These are phyloP conservation scores for Claviceps quebecensis DNA, from an alignment of 2,329 filamentous ascomycete species.

Conservation along the genomic window DNA sequence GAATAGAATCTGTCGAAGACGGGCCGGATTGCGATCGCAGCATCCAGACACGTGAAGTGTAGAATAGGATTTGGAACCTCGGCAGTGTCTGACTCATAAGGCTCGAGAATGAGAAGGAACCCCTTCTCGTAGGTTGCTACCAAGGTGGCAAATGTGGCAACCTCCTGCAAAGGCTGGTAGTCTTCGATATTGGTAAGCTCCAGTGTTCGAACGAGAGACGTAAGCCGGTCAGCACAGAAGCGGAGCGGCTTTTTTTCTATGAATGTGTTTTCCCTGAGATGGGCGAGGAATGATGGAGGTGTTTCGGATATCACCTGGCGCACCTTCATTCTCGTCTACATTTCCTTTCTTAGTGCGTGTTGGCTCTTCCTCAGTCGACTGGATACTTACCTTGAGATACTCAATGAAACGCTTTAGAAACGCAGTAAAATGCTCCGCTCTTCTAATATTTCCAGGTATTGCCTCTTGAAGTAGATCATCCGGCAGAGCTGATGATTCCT, in stretches of 20 bases:
- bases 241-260: slow-evolving; percentile 91
- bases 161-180: slow-evolving; percentile 91
- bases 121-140: slow-evolving; percentile 95
- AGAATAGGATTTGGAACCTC: slow-evolving; percentile 94
- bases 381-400: slow-evolving; percentile 56
- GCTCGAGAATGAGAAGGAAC: slow-evolving; percentile 91
- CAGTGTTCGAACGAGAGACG: slow-evolving; percentile 84
- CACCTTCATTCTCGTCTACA: slow-evolving; percentile 88
- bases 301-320: slow-evolving; percentile 95
- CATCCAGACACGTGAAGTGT: slow-evolving; percentile 92
- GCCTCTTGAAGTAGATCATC: slow-evolving; percentile 92
- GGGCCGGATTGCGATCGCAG: slow-evolving; percentile 93
- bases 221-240: slow-evolving; percentile 89
- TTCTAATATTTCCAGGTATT: slow-evolving; percentile 86
- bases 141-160: slow-evolving; percentile 91
- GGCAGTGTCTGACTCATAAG: slow-evolving; percentile 87
- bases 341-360: background rate
- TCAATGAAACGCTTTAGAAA: slow-evolving; percentile 96
- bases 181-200: slow-evolving; percentile 97
- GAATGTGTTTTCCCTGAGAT: slow-evolving; percentile 90
- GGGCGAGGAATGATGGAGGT: slow-evolving; percentile 79
- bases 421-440: slow-evolving; percentile 89
- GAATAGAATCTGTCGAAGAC: slow-evolving; percentile 97
- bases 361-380: background rate
- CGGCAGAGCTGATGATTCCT: slow-evolving; percentile 49